These are phyloP conservation scores for Cardamine occulta DNA, from an alignment of 345 rosid species.

Conservation along the genomic window DNA sequence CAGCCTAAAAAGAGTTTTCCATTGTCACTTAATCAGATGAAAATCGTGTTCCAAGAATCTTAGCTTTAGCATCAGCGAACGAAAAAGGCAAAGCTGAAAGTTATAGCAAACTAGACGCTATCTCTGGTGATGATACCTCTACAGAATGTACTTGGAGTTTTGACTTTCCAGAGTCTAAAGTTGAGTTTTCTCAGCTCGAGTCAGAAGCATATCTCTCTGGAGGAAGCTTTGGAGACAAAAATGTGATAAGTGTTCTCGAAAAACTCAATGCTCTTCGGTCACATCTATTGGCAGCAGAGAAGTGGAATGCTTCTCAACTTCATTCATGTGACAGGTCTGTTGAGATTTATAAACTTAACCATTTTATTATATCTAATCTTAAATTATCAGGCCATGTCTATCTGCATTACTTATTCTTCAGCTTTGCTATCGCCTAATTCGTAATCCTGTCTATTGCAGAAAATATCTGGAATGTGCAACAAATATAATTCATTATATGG, in stretches of 20 bases:
- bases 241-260: conserved; percentile 48
- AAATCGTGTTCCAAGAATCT: conserved; percentile 32
- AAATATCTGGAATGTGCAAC: conserved; percentile 55
- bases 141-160: conserved; percentile 39
- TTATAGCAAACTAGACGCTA: conserved; percentile 35
- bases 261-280: conserved; percentile 61
- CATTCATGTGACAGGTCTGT: conserved; percentile 59
- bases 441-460: conserved; percentile 42
- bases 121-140: conserved; percentile 36
- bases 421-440: conserved; percentile 8
- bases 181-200: conserved; percentile 30
- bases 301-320: conserved; percentile 65
- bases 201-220: conserved; percentile 39
- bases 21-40: conserved; percentile 26
- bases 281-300: conserved; percentile 67
- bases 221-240: conserved; percentile 27
- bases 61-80: conserved; percentile 36
- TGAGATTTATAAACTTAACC: conserved; percentile 9
- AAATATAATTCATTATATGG: conserved; percentile 66
- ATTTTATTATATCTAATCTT: neutral
- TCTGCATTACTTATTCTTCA: conserved; percentile 19
- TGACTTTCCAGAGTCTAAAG: conserved; percentile 33
- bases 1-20: neutral
- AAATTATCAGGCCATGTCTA: conserved; percentile 1
- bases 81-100: conserved; percentile 44